Base-by-base conservation (phyloP, 371 early-diverging fungal species). In the Basidiobolus meristosporus region DNA sequence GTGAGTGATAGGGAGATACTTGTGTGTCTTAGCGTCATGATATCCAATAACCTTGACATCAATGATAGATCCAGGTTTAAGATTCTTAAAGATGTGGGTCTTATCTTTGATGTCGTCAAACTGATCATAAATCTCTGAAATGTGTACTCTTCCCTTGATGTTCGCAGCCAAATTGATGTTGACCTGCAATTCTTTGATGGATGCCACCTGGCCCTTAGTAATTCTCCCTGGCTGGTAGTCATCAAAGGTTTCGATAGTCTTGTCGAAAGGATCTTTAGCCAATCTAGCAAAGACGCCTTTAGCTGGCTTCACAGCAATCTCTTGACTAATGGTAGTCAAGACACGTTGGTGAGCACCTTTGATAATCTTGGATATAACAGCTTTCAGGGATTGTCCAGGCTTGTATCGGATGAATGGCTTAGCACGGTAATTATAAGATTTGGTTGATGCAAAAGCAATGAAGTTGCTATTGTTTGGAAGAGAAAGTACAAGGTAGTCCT, bases 401-500 rank as follows among this genome's bases (percentile, higher is more conserved):
- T 65, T 60, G 54, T 54, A 71, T 41, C 64, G 60, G 32, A 59
- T 60, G 42, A 68, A 71, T 6, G 67, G 65, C 26, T 54, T 57
- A 34, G 56, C 51, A 21, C 65, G 46, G 43, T 68, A 48, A 55
- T 77, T 77, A 53, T 57, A 57, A 12, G 56, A 42, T 36, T 67
- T 62, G 19, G 68, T 51, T 38, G 57, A 45, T 4, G 66, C 68
- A 53, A 64, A 80, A 0, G 62, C 70, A 38, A 82, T 52, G 23
- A 45, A 40, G 43, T 73, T 50, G 42, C 53, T 53, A 32, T 62
- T 42, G 21, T 53, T 42, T 1, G 82, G 77, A 41, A 81, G 34
- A 2, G 69, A 60, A 3, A 78, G 42, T n/a, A 84, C 65, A n/a
- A 72, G 40, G 44, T 78, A 81, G 47, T 73, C 68, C 23, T 74